A percentile compares a stretch with the other conserved stretches of the same genome.
Conservation (phyloP, 2,329 filamentous ascomycete genomes). For the Stagonosporopsis cucurbitacearum region DNA sequence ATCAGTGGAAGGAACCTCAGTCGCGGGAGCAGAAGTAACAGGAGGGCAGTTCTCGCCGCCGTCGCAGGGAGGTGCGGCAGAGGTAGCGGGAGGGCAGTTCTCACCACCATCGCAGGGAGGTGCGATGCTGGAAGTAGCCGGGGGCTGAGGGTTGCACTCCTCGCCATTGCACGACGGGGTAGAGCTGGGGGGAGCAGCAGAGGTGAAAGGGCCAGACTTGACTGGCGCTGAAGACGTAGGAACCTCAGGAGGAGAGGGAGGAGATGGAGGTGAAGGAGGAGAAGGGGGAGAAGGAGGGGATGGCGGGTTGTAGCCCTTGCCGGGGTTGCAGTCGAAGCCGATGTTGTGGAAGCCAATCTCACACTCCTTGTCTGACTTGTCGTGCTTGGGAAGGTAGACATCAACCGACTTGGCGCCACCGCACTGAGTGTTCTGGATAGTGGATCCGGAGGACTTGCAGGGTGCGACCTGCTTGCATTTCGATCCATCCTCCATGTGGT, state of each 20-base stretch:
- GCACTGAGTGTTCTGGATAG: conserved; percentile 84
- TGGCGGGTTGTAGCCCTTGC: conserved; percentile 32
- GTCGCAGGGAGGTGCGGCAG: neutral
- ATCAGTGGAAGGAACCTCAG: conserved; percentile 13
- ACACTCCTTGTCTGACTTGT: conserved; percentile 63
- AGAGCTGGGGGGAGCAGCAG: conserved; percentile 12
- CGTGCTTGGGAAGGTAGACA: conserved; percentile 63
- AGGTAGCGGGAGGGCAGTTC: neutral
- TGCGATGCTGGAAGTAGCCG: conserved; percentile 2
- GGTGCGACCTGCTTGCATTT: conserved; percentile 76
- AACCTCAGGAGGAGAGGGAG: conserved; percentile 22
- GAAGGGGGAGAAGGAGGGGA: conserved; percentile 24
- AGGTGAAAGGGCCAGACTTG: conserved; percentile 14
- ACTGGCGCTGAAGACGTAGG: conserved; percentile 20
- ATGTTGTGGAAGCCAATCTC: conserved; percentile 76
- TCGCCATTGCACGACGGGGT: conserved; percentile 16
- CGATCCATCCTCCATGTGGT: conserved; percentile 81
- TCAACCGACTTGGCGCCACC: conserved; percentile 86
- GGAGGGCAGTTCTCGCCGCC: conserved; percentile 1
- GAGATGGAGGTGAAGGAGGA: conserved; percentile 29
- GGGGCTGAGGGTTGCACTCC: conserved; percentile 13
- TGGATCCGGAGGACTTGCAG: conserved; percentile 59
- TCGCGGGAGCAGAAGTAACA: neutral
- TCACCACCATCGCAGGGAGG: conserved; percentile 3
- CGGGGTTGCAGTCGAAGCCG: conserved; percentile 71